Evolutionary conservation across 2,329 filamentous ascomycete species (phyloP).

Genomic region (Leptosphaerulina australis): DNA sequence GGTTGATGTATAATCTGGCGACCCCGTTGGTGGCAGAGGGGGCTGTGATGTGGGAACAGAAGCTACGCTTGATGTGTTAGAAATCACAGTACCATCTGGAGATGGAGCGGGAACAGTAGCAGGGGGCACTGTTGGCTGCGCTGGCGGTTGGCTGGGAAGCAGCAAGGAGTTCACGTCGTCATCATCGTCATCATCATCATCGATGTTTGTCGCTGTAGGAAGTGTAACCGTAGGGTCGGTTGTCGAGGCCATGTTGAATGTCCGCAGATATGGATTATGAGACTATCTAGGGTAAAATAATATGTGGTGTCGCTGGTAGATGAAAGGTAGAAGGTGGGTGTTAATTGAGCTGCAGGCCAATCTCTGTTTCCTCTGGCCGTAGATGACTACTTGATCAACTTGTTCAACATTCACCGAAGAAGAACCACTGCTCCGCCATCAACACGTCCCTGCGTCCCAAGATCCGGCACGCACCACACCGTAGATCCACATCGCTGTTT

Average conservation of each 20-base stretch:
- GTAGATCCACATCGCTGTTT: not conserved
- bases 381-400: not conserved
- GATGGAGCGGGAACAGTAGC: constrained; percentile 1
- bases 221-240: constrained; percentile 21
- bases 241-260: constrained; percentile 12
- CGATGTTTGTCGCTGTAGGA: constrained; percentile 15
- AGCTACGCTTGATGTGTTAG: not conserved
- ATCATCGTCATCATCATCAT: constrained; percentile 21
- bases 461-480: not conserved
- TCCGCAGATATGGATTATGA: too few species aligned
- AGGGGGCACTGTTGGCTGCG: constrained; percentile 4
- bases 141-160: constrained; percentile 1
- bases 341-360: not conserved
- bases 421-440: not conserved
- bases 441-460: not conserved
- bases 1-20: not conserved
- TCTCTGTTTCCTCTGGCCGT: not conserved
- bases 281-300: not conserved
- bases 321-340: too few species aligned
- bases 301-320: not conserved
- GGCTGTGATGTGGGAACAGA: not conserved
- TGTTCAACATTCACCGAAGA: not conserved
- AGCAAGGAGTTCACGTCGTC: constrained; percentile 11
- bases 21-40: not conserved
- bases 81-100: not conserved